Conservation (phyloP, 148 eudicot species). For the Oxyria digyna region DNA sequence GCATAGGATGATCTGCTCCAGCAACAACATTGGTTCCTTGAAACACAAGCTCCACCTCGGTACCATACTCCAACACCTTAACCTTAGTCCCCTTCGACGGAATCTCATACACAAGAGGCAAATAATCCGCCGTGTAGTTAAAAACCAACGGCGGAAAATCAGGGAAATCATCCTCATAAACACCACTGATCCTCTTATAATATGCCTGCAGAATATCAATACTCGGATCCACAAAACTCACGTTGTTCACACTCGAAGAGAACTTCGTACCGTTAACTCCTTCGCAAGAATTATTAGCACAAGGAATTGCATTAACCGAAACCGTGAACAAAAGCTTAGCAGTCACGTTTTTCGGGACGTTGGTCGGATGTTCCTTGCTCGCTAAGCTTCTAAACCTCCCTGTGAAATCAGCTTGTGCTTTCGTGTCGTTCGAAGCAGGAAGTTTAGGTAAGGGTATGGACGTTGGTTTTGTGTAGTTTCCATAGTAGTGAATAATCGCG, state of each 20-base stretch:
- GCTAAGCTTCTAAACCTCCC: conserved; percentile 4
- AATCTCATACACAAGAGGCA: conserved; percentile 6
- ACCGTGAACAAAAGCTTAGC: conserved; percentile 4
- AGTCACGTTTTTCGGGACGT: neutral
- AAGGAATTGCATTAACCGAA: conserved; percentile 9
- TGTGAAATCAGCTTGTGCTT: conserved; percentile 2
- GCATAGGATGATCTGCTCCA: conserved; percentile 13
- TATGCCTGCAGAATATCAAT: conserved; percentile 11
- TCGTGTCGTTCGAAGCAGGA: neutral
- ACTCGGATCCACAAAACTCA: conserved; percentile 6
- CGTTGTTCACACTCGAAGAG: conserved; percentile 10
- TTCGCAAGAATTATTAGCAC: neutral
- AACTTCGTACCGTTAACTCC: conserved; percentile 6
- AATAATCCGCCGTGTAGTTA: conserved; percentile 10
- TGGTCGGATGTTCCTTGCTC: neutral
- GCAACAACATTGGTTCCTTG: conserved; percentile 13
- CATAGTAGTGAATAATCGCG: conserved; percentile 6
- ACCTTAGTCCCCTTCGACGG: conserved; percentile 2
- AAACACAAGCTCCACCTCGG: conserved; percentile 14
- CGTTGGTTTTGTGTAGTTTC: neutral
- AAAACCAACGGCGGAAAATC: conserved; percentile 9
- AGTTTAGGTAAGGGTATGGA: neutral
- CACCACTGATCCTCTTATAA: neutral
- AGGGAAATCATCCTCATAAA: neutral
- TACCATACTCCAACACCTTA: conserved; percentile 6